A percentile compares a stretch with the other conserved stretches of the same genome.
phyloP scores from a whole-genome alignment of 192 early-diverging fungal species.

The Mortierella hygrophila region DNA sequence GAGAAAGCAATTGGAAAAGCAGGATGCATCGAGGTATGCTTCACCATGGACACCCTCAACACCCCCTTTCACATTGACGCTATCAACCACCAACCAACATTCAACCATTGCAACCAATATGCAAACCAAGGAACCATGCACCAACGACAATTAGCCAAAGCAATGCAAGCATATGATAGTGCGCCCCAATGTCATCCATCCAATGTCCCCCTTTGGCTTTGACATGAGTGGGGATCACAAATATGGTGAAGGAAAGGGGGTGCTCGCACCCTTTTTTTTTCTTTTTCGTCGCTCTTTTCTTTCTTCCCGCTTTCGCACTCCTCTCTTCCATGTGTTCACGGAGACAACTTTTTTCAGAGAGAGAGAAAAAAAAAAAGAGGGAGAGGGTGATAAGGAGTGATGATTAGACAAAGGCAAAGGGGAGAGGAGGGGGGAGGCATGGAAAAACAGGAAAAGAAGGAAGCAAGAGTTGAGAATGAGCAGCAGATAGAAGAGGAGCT shows the following conservation, averaged over 20 bases:
- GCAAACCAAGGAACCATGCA: too few relatives aligned
- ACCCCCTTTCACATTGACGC: too few relatives aligned
- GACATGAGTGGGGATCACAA: background rate
- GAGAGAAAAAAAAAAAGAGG: background rate
- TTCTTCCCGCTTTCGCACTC: too few relatives aligned
- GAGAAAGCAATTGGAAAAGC: too few relatives aligned
- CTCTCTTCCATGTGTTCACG: slow-evolving; percentile 6
- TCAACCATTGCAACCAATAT: too few relatives aligned
- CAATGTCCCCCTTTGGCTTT: background rate
- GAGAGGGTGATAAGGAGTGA: background rate
- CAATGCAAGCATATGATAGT: background rate
- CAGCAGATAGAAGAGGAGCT: slow-evolving; percentile 2
- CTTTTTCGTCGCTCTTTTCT: background rate
- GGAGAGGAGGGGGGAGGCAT: background rate
- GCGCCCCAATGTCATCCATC: background rate
- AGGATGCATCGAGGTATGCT: too few relatives aligned
- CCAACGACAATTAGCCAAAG: too few relatives aligned
- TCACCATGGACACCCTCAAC: too few relatives aligned
- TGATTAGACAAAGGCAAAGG: background rate
- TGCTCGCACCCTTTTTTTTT: background rate
- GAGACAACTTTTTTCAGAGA: background rate
- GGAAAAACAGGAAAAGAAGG: background rate
- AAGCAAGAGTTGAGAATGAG: background rate
- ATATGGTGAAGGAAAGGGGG: background rate
- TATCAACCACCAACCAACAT: too few relatives aligned